Conservation (phyloP, 2,329 filamentous ascomycete species). For the Cordyceps cicadae region DNA sequence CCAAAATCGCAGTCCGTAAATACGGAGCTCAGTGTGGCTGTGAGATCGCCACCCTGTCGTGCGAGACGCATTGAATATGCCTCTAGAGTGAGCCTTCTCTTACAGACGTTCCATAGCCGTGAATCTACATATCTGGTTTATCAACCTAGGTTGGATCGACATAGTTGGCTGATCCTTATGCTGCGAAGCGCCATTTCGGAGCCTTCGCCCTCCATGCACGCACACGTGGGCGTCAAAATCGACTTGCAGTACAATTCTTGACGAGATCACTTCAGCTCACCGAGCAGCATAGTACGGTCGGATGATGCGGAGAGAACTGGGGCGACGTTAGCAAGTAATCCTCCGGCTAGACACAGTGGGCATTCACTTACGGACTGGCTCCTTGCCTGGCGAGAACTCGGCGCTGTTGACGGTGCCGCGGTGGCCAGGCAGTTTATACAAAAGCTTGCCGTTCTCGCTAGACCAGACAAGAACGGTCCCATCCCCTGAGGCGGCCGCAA, state of each 20-base stretch:
- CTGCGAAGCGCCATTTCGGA: neutral
- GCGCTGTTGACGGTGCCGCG: slow-evolving; percentile 93
- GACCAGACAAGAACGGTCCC: slow-evolving; percentile 91
- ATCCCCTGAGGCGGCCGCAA: slow-evolving; percentile 84
- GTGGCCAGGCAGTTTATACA: slow-evolving; percentile 93
- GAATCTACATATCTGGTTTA: neutral
- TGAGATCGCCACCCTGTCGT: neutral
- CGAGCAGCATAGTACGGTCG: slow-evolving; percentile 76
- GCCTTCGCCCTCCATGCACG: neutral
- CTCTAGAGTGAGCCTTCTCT: neutral
- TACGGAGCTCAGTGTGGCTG: neutral
- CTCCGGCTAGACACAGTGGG: neutral
- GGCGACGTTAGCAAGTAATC: slow-evolving; percentile 26
- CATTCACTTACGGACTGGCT: slow-evolving; percentile 71
- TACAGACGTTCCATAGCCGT: neutral
- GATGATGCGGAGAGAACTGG: slow-evolving; percentile 83
- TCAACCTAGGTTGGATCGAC: neutral
- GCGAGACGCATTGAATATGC: neutral
- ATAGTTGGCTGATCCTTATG: neutral
- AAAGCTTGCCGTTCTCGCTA: slow-evolving; percentile 72
- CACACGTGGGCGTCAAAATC: neutral
- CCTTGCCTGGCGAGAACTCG: slow-evolving; percentile 75
- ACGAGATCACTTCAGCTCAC: slow-evolving; percentile 55
- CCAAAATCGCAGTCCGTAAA: too few species aligned
- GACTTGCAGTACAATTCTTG: neutral